Percentiles rank a stretch among this genome's conserved stretches.
Conservation (phyloP, 805 yeast genomes). For the Martiniozyma abietophila region DNA sequence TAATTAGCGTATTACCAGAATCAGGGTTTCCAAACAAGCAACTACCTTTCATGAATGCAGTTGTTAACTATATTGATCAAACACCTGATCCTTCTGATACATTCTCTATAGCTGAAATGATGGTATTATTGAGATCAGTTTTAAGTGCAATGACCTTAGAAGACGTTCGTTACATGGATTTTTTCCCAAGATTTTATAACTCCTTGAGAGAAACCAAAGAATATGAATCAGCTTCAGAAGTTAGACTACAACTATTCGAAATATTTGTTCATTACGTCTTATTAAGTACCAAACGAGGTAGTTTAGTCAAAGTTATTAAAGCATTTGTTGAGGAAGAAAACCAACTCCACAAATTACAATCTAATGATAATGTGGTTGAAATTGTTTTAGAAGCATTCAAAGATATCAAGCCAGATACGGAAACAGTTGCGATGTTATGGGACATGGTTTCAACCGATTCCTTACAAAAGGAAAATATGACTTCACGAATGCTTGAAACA, state of each 20-base stretch:
- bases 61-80: constrained; percentile 24
- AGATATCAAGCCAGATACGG: constrained; percentile 22
- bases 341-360: constrained; percentile 7
- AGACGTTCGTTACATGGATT: constrained; percentile 22
- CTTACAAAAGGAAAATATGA: constrained; percentile 1
- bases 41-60: constrained; percentile 21
- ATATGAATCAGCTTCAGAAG: constrained; percentile 14
- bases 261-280: constrained; percentile 26
- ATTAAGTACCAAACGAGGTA: constrained; percentile 22
- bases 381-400: constrained; percentile 25
- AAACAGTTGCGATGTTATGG: constrained; percentile 17
- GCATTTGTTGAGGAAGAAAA: constrained; percentile 23
- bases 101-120: constrained; percentile 17
- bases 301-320: constrained; percentile 18
- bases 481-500: constrained; percentile 12
- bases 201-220: constrained; percentile 19
- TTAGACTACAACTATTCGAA: constrained; percentile 25
- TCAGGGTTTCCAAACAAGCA: constrained; percentile 19
- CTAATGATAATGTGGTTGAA: constrained; percentile 17
- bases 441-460: constrained; percentile 12
- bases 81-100: constrained; percentile 18
- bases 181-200: constrained; percentile 28
- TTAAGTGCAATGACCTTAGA: constrained; percentile 22
- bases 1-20: constrained; percentile 15
- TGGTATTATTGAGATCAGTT: constrained; percentile 17